Percentiles rank a stretch among this genome's conserved stretches.
phyloP scores from a whole-genome alignment of 2,329 filamentous ascomycete species.

The Trichoderma sp. region DNA sequence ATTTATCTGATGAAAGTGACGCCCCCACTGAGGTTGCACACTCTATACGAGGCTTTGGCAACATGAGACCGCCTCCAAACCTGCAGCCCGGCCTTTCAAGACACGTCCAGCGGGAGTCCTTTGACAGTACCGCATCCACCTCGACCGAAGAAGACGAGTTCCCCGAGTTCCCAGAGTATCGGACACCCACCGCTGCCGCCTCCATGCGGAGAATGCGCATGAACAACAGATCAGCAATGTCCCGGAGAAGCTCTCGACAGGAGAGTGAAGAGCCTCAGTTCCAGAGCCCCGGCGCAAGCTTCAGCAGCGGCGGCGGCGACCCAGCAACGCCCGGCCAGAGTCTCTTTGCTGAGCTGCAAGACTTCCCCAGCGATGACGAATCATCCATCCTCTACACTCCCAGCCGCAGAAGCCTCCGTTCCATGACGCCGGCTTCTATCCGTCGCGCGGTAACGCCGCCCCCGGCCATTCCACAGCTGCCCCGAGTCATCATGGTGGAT shows the following conservation, averaged over 20 bases:
- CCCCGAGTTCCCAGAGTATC: slow-evolving; percentile 44
- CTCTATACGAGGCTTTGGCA: slow-evolving; percentile 43
- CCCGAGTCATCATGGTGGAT: slow-evolving; percentile 56
- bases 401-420: slow-evolving; percentile 47
- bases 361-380: slow-evolving; percentile 72
- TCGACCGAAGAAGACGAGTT: slow-evolving; percentile 68
- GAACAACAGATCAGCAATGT: slow-evolving; percentile 58
- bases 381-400: slow-evolving; percentile 53
- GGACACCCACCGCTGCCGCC: slow-evolving; percentile 60
- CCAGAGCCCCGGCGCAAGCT: slow-evolving; percentile 57
- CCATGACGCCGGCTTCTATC: slow-evolving; percentile 47
- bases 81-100: slow-evolving; percentile 37
- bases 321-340: slow-evolving; percentile 57
- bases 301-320: slow-evolving; percentile 51
- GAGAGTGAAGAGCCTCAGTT: slow-evolving; percentile 57
- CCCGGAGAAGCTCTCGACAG: slow-evolving; percentile 55
- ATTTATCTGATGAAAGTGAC: slow-evolving; percentile 63
- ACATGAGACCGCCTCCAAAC: slow-evolving; percentile 41
- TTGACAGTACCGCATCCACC: slow-evolving; percentile 84
- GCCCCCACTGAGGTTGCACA: slow-evolving; percentile 89
- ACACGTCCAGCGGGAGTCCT: slow-evolving; percentile 61
- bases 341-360: slow-evolving; percentile 85
- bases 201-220: slow-evolving; percentile 68
- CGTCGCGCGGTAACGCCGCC: slow-evolving; percentile 44
- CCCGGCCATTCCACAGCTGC: slow-evolving; percentile 48